A percentile compares a stretch with the other conserved stretches of the same genome.
Conservation (phyloP, 352 stramenopile genomes). For the Globisporangium cederbergense region DNA sequence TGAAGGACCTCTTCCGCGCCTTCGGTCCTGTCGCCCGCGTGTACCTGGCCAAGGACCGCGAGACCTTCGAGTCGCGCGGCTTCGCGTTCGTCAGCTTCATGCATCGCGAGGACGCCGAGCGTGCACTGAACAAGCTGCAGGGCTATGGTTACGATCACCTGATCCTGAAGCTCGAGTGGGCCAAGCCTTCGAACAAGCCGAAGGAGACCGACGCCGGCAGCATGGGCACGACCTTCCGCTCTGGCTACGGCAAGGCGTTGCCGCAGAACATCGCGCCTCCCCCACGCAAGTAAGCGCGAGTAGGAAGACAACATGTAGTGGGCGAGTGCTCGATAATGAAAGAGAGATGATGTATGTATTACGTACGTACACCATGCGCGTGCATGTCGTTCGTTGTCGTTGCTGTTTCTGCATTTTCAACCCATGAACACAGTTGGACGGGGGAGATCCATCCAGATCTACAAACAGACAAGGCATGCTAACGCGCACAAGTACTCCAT, state of each 20-base stretch:
- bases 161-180: slow-evolving; percentile 99
- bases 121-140: slow-evolving; percentile 95
- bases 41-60: slow-evolving; percentile 98
- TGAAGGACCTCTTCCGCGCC: slow-evolving; percentile 97
- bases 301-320: background rate
- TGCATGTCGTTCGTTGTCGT: background rate
- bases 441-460: background rate
- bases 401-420: background rate
- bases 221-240: slow-evolving; percentile 86
- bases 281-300: slow-evolving; percentile 61
- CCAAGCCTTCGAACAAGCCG: slow-evolving; percentile 93
- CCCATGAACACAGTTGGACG: background rate
- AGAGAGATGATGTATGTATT: slow-evolving; percentile 6
- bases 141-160: slow-evolving; percentile 99
- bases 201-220: slow-evolving; percentile 68
- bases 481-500: background rate
- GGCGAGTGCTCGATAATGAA: background rate
- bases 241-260: slow-evolving; percentile 85
- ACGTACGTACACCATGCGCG: slow-evolving; percentile 4
- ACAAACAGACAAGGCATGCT: background rate
- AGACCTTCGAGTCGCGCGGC: slow-evolving; percentile 96
- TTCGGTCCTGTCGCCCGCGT: slow-evolving; percentile 97
- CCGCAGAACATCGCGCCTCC: slow-evolving; percentile 82
- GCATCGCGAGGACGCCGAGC: slow-evolving; percentile 94
- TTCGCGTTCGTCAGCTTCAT: slow-evolving; percentile 99